A percentile compares a stretch with the other conserved stretches of the same genome.
These are phyloP conservation scores for Talinum fruticosum DNA, from an alignment of 148 eudicot genomes.

Conservation along the genomic window DNA sequence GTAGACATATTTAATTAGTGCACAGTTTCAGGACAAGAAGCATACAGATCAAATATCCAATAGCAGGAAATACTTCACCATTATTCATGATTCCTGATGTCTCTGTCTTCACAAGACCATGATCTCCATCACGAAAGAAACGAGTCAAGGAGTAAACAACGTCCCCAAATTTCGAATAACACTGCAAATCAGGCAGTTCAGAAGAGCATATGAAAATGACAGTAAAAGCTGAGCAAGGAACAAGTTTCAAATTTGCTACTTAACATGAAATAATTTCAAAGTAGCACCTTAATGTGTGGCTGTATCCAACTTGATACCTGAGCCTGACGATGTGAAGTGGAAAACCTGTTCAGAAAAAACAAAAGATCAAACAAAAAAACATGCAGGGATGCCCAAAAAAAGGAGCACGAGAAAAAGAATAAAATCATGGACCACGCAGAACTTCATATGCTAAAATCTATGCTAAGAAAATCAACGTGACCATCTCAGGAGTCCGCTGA, in stretches of 20 bases:
- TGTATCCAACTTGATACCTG: conserved; percentile 93
- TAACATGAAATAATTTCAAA: neutral
- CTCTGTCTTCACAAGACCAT: conserved; percentile 53
- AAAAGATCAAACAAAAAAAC: conserved; percentile 1
- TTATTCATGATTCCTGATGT: conserved; percentile 25
- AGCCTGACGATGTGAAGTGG: conserved; percentile 67
- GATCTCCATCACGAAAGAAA: conserved; percentile 72
- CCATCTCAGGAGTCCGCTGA: too few relatives aligned
- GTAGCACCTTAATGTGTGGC: conserved; percentile 83
- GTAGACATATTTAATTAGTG: neutral
- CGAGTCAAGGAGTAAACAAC: conserved; percentile 86
- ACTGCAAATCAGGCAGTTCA: conserved; percentile 45
- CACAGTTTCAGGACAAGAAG: conserved; percentile 3
- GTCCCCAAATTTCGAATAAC: conserved; percentile 87
- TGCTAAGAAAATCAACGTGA: too few relatives aligned
- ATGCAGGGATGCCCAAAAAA: neutral
- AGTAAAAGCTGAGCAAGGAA: neutral
- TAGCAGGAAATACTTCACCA: conserved; percentile 35
- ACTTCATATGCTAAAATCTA: too few relatives aligned
- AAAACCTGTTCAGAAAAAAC: conserved; percentile 50
- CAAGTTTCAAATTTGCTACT: neutral
- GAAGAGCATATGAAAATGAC: conserved; percentile 5
- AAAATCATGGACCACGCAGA: too few relatives aligned
- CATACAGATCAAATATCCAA: neutral
- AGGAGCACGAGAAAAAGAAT: neutral